Base-by-base conservation (phyloP, 371 early-diverging fungal species). In the Pancytospora philotis region DNA sequence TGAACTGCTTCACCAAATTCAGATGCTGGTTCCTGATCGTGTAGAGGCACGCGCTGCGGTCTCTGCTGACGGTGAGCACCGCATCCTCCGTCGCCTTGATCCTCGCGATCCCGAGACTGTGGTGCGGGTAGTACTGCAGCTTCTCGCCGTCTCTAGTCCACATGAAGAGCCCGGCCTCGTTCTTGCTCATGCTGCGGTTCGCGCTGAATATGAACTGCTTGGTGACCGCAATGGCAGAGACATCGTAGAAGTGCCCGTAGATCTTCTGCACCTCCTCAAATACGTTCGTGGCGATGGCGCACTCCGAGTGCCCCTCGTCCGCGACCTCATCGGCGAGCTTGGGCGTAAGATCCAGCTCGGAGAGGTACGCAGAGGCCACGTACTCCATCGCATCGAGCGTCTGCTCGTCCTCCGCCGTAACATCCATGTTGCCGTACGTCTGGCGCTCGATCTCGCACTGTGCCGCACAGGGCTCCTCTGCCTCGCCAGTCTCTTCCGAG, bases 161-260 rank as follows among this genome's bases (percentile, higher is more conserved):
- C 19, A 76, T 36, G 71, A 74, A 76, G 35, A 76, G 66, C 16
- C 77, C 77, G 1, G 72, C 31, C 57, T 52, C 71, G 38, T 66
- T 71, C 48, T 58, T 67, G 2, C 36, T 38, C 31, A 57, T 38
- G 19, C 69, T 41, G 48, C 37, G 62, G 41, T 74, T 76, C 25
- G 56, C 58, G 8, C 66, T 64, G 36, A 77, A 60, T 51, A 74
- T 64, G 68, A 57, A 59, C 19, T 70, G 50, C 25, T 66, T 32
- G 1, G 38, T 36, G 19, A 71, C 71, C 13, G 71, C 70, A 0
- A 76, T 36, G 50, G 61, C 59, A 37, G 39, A 31, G 2, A 71
- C 59, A 27, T 69, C 74, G 62, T 74, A 76, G 48, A 65, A 76
- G 37, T 76, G 77, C 13, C 74, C 77, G 50, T 76, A 76, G 4